Evolutionary conservation across 1,284 basidiomycete genomes (phyloP).

Genomic region (Cryptococcus sp.): DNA sequence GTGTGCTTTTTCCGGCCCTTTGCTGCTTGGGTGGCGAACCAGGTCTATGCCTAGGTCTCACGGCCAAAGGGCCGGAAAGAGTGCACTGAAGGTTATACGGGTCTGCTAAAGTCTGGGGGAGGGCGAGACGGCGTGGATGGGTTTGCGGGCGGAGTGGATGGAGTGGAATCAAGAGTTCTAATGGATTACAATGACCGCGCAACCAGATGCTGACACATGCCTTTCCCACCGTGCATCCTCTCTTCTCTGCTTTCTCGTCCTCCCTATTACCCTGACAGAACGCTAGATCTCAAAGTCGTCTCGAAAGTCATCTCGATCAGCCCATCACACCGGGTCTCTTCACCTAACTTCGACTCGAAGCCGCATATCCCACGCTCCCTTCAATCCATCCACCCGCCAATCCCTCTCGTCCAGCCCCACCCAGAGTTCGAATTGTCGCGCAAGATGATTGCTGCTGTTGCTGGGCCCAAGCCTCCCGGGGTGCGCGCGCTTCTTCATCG

Average conservation of each 20-base stretch:
- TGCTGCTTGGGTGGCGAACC: neutral
- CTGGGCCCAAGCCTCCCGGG: conserved; percentile 35
- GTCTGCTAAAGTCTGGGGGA: neutral
- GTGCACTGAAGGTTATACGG: neutral
- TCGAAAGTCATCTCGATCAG: neutral
- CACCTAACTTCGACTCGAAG: neutral
- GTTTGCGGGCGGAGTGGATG: neutral
- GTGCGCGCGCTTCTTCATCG: conserved; percentile 17
- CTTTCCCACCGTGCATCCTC: neutral
- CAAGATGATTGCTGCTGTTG: conserved; percentile 26
- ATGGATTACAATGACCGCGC: neutral
- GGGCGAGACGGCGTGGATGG: neutral
- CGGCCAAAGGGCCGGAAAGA: neutral
- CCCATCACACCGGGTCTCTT: neutral
- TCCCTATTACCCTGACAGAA: neutral
- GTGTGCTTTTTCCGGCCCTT: neutral
- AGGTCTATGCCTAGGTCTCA: neutral
- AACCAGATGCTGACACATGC: conserved; percentile 7
- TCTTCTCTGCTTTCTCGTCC: neutral
- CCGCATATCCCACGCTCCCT: no score
- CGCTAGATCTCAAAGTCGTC: conserved; percentile 10
- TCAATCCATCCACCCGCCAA: no score
- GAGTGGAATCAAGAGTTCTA: neutral
- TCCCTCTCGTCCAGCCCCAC: no score
- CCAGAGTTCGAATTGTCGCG: neutral